A percentile compares a stretch with the other conserved stretches of the same genome.
phyloP scores from a whole-genome alignment of 176 grass and related monocot genomes.

The Avena insularis region DNA sequence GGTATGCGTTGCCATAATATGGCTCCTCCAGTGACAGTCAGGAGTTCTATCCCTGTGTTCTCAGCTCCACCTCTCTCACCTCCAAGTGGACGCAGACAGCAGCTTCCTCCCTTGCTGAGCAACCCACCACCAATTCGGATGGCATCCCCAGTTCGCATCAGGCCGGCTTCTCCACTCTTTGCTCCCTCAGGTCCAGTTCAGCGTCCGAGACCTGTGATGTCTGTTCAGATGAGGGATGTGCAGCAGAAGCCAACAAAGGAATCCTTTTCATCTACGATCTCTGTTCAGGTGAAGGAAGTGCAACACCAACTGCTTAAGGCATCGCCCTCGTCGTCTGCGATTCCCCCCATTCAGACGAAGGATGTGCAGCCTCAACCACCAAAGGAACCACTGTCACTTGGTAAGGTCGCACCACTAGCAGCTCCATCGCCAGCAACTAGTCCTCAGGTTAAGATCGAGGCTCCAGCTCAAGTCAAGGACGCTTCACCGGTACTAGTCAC shows the following conservation, averaged over 20 bases:
- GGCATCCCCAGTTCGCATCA: slow-evolving; percentile 86
- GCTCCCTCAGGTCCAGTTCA: slow-evolving; percentile 50
- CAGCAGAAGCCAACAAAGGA: slow-evolving; percentile 39
- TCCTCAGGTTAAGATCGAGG: slow-evolving; percentile 42
- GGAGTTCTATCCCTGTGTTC: slow-evolving; percentile 92
- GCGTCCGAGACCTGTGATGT: slow-evolving; percentile 42
- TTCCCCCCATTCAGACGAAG: slow-evolving; percentile 67
- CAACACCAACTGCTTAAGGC: slow-evolving; percentile 40
- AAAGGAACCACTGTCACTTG: slow-evolving; percentile 32
- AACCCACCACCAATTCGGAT: slow-evolving; percentile 68
- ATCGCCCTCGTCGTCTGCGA: slow-evolving; percentile 30
- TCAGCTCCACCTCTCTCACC: slow-evolving; percentile 90
- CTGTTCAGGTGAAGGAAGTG: slow-evolving; percentile 76
- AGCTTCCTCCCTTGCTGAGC: slow-evolving; percentile 75
- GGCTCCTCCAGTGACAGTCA: slow-evolving; percentile 92
- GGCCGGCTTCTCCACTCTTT: slow-evolving; percentile 73
- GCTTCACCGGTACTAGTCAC: slow-evolving; percentile 3
- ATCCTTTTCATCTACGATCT: slow-evolving; percentile 35
- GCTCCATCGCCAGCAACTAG: not conserved
- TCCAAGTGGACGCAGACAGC: slow-evolving; percentile 53
- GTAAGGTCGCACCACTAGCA: slow-evolving; percentile 1
- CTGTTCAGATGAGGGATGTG: slow-evolving; percentile 76
- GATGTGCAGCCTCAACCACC: slow-evolving; percentile 42
- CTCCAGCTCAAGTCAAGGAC: slow-evolving; percentile 57
- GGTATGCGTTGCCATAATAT: slow-evolving; percentile 77